A percentile compares a stretch with the other conserved stretches of the same genome.
phyloP scores from a whole-genome alignment of 2,329 filamentous ascomycete genomes.

The Botrytis byssoidea region DNA sequence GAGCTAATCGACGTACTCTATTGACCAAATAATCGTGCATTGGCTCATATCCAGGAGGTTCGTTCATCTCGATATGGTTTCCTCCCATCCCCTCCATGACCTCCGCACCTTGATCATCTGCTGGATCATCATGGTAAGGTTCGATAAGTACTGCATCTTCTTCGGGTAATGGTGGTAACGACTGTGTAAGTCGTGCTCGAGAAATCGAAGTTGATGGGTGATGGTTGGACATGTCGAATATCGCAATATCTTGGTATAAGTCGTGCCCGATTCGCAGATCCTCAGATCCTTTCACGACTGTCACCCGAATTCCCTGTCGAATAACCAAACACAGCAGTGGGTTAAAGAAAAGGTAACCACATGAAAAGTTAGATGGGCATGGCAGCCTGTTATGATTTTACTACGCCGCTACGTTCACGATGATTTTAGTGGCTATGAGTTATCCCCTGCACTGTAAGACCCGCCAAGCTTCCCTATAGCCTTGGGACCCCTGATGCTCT shows the following conservation, averaged over 20 bases:
- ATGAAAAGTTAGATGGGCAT: constrained; percentile 2
- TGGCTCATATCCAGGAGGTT: constrained; percentile 35
- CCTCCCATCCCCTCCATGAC: not conserved
- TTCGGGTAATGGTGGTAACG: constrained; percentile 31
- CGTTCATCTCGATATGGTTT: not conserved
- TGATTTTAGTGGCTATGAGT: constrained; percentile 16
- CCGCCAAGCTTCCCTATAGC: constrained; percentile 9
- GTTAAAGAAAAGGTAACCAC: not conserved
- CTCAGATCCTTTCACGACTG: constrained; percentile 14
- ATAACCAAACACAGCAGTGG: constrained; percentile 2
- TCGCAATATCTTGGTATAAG: constrained; percentile 7
- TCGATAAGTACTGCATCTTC: constrained; percentile 17
- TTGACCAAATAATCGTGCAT: constrained; percentile 36
- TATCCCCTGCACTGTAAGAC: not conserved
- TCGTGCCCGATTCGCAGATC: constrained; percentile 14
- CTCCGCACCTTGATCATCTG: constrained; percentile 23
- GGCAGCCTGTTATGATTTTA: constrained; percentile 10
- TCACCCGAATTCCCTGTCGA: constrained; percentile 9
- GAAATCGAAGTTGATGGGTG: constrained; percentile 27
- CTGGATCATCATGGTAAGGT: constrained; percentile 34
- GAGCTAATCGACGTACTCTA: constrained; percentile 25
- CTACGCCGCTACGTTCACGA: constrained; percentile 14
- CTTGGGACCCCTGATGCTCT: constrained; percentile 10
- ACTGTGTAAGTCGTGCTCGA: constrained; percentile 29
- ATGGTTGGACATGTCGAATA: constrained; percentile 27